Conservation (phyloP, 495 filamentous ascomycete genomes). For the Pseudevernia furfuracea region DNA sequence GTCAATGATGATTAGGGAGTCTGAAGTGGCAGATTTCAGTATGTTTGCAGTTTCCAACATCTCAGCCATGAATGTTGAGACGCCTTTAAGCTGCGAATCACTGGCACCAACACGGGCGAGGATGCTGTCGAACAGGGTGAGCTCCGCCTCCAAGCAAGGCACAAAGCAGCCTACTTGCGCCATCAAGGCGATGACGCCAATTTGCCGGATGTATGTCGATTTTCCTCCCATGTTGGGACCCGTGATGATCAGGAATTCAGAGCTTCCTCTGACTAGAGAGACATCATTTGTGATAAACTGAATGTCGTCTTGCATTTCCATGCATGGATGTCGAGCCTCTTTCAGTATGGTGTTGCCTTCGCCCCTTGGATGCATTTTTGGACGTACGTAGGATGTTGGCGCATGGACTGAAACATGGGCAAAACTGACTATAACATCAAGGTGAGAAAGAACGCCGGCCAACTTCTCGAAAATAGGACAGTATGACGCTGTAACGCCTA, state of each 20-base stretch:
- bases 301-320: conserved; percentile 99
- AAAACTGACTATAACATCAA: conserved; percentile 94
- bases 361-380: conserved; percentile 85
- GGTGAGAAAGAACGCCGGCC: conserved; percentile 80
- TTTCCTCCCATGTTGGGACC: conserved; percentile 99
- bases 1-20: conserved; percentile 96
- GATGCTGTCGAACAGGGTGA: conserved; percentile 97
- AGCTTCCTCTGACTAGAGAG: conserved; percentile 65
- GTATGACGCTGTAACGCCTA: conserved; percentile 88
- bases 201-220: conserved; percentile 96
- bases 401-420: conserved; percentile 92
- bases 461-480: conserved; percentile 87
- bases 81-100: conserved; percentile 94
- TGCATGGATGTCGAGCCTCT: conserved; percentile 92
- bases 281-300: conserved; percentile 99
- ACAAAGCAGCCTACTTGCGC: conserved; percentile 97
- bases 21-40: conserved; percentile 88
- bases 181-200: conserved; percentile 96
- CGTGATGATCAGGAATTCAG: conserved; percentile 93
- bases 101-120: conserved; percentile 92
- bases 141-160: conserved; percentile 78
- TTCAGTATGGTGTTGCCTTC: conserved; percentile 83
- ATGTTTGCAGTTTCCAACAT: conserved; percentile 99
- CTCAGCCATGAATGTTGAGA: conserved; percentile 99
- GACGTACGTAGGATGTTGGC: conserved; percentile 81